Conservation (phyloP, 2,329 filamentous ascomycete genomes). For the Eutypella sp. region DNA sequence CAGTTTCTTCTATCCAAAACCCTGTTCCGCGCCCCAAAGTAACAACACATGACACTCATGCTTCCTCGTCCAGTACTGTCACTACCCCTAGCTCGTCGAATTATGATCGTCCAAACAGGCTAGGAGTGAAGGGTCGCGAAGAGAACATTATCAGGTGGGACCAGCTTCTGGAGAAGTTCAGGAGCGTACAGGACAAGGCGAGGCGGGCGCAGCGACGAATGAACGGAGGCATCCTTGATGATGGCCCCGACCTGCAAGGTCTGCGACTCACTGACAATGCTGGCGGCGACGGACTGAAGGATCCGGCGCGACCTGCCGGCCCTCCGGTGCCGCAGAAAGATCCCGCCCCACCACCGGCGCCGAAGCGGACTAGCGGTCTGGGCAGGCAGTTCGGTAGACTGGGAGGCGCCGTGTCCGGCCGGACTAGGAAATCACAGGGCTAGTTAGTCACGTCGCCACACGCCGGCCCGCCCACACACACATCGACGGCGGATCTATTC, state of each 20-base stretch:
- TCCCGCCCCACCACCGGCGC: conserved; percentile 33
- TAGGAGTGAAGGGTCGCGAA: conserved; percentile 65
- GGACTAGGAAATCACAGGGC: conserved; percentile 47
- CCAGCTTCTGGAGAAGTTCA: conserved; percentile 92
- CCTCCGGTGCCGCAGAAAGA: conserved; percentile 48
- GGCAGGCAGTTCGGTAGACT: conserved; percentile 66
- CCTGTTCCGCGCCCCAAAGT: conserved; percentile 22
- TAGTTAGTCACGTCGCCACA: conserved; percentile 12
- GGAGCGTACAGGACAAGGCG: conserved; percentile 80
- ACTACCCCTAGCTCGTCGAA: conserved; percentile 46
- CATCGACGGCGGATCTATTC: too few species aligned
- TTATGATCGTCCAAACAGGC: conserved; percentile 69
- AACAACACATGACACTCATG: conserved; percentile 32
- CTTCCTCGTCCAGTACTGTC: conserved; percentile 34
- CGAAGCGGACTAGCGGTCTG: conserved; percentile 58
- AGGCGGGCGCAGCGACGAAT: conserved; percentile 62
- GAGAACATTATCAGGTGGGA: conserved; percentile 85
- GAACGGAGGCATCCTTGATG: conserved; percentile 45
- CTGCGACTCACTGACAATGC: conserved; percentile 37
- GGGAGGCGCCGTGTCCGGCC: conserved; percentile 65
- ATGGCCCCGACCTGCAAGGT: conserved; percentile 38
- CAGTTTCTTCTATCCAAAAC: conserved; percentile 23
- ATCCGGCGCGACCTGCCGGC: conserved; percentile 29
- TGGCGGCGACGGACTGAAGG: conserved; percentile 26
- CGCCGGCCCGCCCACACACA: too few species aligned